Evolutionary conservation across 805 yeast species (phyloP).

Genomic region (Ogataea sp.): DNA sequence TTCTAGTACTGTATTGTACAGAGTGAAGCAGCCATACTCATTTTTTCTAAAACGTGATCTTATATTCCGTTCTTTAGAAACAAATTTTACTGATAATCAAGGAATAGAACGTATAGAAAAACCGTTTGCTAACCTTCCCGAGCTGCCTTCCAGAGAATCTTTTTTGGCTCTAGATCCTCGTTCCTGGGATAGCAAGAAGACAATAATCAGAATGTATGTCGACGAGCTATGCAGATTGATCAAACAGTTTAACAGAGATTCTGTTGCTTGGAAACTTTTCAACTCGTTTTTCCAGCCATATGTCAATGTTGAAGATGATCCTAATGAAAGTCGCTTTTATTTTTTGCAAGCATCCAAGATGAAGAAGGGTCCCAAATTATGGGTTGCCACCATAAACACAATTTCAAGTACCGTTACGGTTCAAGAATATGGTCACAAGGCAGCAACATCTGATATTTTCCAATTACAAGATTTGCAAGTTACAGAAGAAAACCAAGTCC

Average conservation of each 20-base stretch:
- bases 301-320: slow-evolving; percentile 11
- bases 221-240: slow-evolving; percentile 20
- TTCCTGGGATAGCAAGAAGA: slow-evolving; percentile 25
- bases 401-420: slow-evolving; percentile 15
- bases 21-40: slow-evolving; percentile 53
- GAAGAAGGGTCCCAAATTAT: slow-evolving; percentile 15
- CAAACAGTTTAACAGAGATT: slow-evolving; percentile 9
- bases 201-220: slow-evolving; percentile 21
- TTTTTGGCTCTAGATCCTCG: slow-evolving; percentile 21
- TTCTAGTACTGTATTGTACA: slow-evolving; percentile 54
- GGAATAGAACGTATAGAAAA: slow-evolving; percentile 18
- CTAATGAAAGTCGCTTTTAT: slow-evolving; percentile 13
- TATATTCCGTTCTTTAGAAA: slow-evolving; percentile 40
- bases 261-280: slow-evolving; percentile 17
- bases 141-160: slow-evolving; percentile 18
- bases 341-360: slow-evolving; percentile 21
- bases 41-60: slow-evolving; percentile 57
- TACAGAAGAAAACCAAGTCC: slow-evolving; percentile 16
- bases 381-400: slow-evolving; percentile 12
- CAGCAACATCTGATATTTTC: slow-evolving; percentile 11
- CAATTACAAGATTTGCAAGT: slow-evolving; percentile 14
- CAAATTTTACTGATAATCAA: slow-evolving; percentile 6
- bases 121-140: slow-evolving; percentile 16
- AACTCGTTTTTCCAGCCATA: slow-evolving; percentile 21
- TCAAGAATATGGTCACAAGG: slow-evolving; percentile 13